phyloP scores from a whole-genome alignment of 2,329 filamentous ascomycete genomes.

The Aspergillus melleus region DNA sequence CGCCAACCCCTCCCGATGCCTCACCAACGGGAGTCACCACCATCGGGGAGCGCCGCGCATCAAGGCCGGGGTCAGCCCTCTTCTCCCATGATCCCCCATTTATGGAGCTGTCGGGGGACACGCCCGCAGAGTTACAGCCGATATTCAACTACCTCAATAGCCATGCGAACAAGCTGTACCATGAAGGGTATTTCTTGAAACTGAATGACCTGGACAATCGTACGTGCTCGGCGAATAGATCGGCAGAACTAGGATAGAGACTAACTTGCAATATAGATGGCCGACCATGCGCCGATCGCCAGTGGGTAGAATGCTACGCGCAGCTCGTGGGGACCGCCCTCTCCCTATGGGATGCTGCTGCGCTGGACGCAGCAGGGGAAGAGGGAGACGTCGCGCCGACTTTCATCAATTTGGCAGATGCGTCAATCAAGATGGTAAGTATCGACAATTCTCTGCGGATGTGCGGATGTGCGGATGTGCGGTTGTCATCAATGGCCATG shows the following conservation, averaged over 20 bases:
- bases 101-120: conserved; percentile 83
- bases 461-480: neutral
- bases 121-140: conserved; percentile 86
- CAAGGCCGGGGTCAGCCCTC: conserved; percentile 80
- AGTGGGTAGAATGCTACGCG: conserved; percentile 95
- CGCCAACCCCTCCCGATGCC: conserved; percentile 35
- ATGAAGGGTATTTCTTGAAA: conserved; percentile 97
- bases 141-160: conserved; percentile 94
- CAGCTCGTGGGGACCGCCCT: conserved; percentile 94
- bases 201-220: conserved; percentile 90
- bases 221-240: conserved; percentile 51
- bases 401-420: conserved; percentile 96
- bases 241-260: neutral
- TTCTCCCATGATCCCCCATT: conserved; percentile 81
- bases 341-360: conserved; percentile 92
- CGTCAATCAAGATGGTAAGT: conserved; percentile 93
- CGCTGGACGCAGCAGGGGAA: conserved; percentile 82
- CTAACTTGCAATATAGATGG: conserved; percentile 64
- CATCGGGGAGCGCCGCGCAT: conserved; percentile 52
- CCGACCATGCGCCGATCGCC: conserved; percentile 78
- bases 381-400: conserved; percentile 83
- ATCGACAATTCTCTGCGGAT: neutral
- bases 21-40: conserved; percentile 43
- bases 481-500: neutral
- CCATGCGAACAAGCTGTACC: conserved; percentile 94